Evolutionary conservation across 2,329 filamentous ascomycete genomes (phyloP), one percentile per base, ranked within the genome.

Genomic region (Aspergillus transmontanensis): DNA sequence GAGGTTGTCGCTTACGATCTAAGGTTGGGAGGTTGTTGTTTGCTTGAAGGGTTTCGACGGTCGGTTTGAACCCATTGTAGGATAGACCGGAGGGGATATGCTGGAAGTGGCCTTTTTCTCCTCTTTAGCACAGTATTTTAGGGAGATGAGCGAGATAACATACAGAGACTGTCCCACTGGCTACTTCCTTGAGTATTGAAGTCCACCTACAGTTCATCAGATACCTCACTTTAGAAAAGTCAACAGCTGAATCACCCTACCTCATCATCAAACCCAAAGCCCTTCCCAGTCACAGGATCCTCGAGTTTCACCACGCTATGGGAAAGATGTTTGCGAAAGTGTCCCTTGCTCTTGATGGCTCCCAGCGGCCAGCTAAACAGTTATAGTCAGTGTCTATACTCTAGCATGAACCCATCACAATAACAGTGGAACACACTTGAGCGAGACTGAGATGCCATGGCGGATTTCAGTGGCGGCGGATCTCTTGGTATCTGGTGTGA

Each of bases 131-230:
- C 14, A 26, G 21, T 6, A 26, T 2, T 16, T 30, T 19, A 14
- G 23, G 28, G 16, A 1, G 1, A 28, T 28, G 26, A 69, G 68
- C 75, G 74, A 61, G 76, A 76, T 66, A 75, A 79, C 61, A 11
- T 46, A 71, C 79, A 77, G 6, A 83, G 74, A 23, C 78, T 77
- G 68, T 84, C 82, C 81, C 81, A 83, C 61, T 83, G 81, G 36
- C 71, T 77, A 36, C 75, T 76, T 56, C 73, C 75, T 66, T 84
- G 82, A 3, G 82, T 83, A 65, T 83, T 83, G 64, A 82, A 78
- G 51, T 73, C 74, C n/a, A 81, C 60, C 14, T 72, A 21, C 21
- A 21, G 21, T 21, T 21, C 21, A 45, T 7, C 19, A 6, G 36
- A 2, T 41, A n/a, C 21, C 51, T 50, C 11, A 9, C 12, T 39